Conservation (phyloP, 768 basidiomycete species). For the Boletales sp. region DNA sequence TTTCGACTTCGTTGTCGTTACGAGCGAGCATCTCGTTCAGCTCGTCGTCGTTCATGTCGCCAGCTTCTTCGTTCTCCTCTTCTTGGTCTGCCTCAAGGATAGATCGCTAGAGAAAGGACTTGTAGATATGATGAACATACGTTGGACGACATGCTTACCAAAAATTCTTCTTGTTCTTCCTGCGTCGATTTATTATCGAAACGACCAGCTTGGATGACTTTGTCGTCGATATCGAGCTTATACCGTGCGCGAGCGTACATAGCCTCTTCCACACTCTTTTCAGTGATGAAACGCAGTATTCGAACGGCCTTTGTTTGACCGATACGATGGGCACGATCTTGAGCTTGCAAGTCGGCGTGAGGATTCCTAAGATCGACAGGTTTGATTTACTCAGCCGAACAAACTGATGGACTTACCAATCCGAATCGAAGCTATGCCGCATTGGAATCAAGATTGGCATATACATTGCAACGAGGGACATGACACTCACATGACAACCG, state of each 20-base stretch:
- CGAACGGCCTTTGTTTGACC: slow-evolving; percentile 98
- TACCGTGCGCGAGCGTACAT: slow-evolving; percentile 93
- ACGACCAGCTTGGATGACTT: slow-evolving; percentile 98
- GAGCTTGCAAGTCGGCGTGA: slow-evolving; percentile 97
- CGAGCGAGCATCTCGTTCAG: slow-evolving; percentile 91
- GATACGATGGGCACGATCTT: slow-evolving; percentile 99
- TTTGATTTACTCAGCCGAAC: background rate
- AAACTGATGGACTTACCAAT: slow-evolving; percentile 45
- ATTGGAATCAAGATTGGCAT: slow-evolving; percentile 5
- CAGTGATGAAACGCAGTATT: slow-evolving; percentile 94
- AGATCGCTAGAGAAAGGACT: slow-evolving; percentile 55
- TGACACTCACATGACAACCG: slow-evolving; percentile 81
- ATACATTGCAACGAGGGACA: background rate
- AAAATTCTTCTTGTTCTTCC: slow-evolving; percentile 94
- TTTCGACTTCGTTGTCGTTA: slow-evolving; percentile 66
- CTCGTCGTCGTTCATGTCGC: slow-evolving; percentile 92
- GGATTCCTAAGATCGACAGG: slow-evolving; percentile 68
- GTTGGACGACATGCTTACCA: slow-evolving; percentile 47
- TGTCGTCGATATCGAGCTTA: slow-evolving; percentile 98
- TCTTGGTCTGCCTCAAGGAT: slow-evolving; percentile 89
- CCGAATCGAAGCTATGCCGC: slow-evolving; percentile 64
- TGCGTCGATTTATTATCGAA: slow-evolving; percentile 99
- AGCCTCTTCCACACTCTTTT: slow-evolving; percentile 97
- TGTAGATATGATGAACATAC: background rate
- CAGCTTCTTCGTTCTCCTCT: slow-evolving; percentile 85